These are phyloP conservation scores for Hemileccinum impolitum DNA, from an alignment of 768 basidiomycete species.

Conservation along the genomic window DNA sequence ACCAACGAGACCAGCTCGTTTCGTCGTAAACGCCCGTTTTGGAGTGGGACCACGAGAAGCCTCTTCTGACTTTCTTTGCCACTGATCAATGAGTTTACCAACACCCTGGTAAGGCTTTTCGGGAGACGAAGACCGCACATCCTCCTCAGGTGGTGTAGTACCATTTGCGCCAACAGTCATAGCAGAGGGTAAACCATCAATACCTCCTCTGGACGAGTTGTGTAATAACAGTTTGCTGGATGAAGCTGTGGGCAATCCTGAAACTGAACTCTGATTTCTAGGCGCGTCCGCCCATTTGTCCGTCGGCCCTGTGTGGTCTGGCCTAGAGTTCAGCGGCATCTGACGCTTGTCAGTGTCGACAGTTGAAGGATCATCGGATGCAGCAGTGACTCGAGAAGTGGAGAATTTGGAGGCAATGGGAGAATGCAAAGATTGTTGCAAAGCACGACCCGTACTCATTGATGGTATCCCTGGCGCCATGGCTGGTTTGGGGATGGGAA, in stretches of 20 bases:
- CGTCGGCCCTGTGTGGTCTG: slow-evolving; percentile 17
- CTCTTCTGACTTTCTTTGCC: slow-evolving; percentile 79
- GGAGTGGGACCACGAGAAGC: slow-evolving; percentile 31
- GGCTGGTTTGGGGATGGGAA: slow-evolving; percentile 34
- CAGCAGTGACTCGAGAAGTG: slow-evolving; percentile 18
- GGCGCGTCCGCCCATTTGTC: slow-evolving; percentile 13
- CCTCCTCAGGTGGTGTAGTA: slow-evolving; percentile 19
- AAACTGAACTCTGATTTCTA: slow-evolving; percentile 16
- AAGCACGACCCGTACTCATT: slow-evolving; percentile 17
- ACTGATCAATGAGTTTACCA: slow-evolving; percentile 80
- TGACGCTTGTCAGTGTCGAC: slow-evolving; percentile 24
- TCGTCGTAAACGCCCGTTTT: slow-evolving; percentile 40
- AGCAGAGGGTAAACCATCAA: slow-evolving; percentile 28
- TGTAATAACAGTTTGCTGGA: slow-evolving; percentile 21
- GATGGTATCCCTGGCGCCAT: slow-evolving; percentile 11
- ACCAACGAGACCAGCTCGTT: slow-evolving; percentile 37
- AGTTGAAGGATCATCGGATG: slow-evolving; percentile 10
- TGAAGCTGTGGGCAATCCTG: slow-evolving; percentile 20
- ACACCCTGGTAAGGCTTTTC: slow-evolving; percentile 82
- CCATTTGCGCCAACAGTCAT: slow-evolving; percentile 7
- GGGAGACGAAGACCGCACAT: slow-evolving; percentile 56
- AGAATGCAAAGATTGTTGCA: slow-evolving; percentile 20
- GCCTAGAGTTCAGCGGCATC: slow-evolving; percentile 4
- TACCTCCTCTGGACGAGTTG: slow-evolving; percentile 11
- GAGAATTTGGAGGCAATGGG: slow-evolving; percentile 22